Evolutionary conservation across 345 rosid species (phyloP), one percentile per base, ranked within the genome.

Genomic region (Lepidium africanum): DNA sequence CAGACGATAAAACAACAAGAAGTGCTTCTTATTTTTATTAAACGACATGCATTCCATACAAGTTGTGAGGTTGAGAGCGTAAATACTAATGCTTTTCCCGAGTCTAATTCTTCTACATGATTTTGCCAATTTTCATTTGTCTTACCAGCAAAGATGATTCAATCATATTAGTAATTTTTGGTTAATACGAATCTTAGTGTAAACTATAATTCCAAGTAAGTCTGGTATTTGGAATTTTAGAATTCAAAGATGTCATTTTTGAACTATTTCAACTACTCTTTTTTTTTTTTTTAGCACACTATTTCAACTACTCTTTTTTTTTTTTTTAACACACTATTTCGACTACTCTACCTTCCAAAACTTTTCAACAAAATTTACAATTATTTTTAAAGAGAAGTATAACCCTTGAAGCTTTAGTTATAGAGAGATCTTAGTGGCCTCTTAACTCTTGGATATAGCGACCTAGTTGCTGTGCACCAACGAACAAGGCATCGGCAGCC

Each of bases 391-490:
- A 35, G 53, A 59, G 32, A 55, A 42, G 17, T 9, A 41, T 2
- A 41, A 65, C 36, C 51, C 56, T 37, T 36, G 47, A 57, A 58
- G 70, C 45, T 56, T n/a, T 56, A 69, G 59, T 38, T 47, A 37
- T 10, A 45, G 62, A 46, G 67, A 59, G 57, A 68, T 27, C 41
- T 81, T 72, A 92, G 67, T 84, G 96, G 51, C 90, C 72, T 69
- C 90, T 78, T 63, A 90, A 79, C 43, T 84, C 89, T 64, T 88
- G 93, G 75, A 92, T 71, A 69, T 84, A 86, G 38, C 46, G 86
- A 61, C 86, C 84, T 0, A 85, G 65, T 82, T 86, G 97, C 81
- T 92, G 91, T 3, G 84, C 90, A 35, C 87, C 90, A 53, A 92
- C 64, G 75, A 78, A 82, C 75, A 90, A 82, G 70, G 93, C 97